These are phyloP conservation scores for Firmiana major DNA, from an alignment of 345 rosid genomes.

Conservation along the genomic window DNA sequence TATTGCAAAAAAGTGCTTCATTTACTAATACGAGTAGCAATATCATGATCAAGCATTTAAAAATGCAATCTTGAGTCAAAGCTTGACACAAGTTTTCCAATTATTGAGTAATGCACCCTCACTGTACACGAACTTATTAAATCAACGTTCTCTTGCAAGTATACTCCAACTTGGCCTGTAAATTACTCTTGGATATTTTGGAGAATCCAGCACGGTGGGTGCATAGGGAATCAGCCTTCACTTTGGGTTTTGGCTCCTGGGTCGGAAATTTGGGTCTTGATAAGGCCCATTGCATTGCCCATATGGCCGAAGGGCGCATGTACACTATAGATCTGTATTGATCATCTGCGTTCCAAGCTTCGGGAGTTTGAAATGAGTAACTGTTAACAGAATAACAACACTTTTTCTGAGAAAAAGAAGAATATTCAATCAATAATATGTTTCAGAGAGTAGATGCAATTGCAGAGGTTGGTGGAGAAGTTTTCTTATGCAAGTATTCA, in stretches of 20 bases:
- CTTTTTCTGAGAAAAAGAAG: background rate
- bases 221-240: conserved; percentile 28
- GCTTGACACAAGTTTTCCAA: background rate
- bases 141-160: conserved; percentile 52
- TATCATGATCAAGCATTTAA: background rate
- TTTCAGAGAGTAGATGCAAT: background rate
- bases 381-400: conserved; percentile 32
- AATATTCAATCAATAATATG: background rate
- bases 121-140: background rate
- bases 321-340: conserved; percentile 63
- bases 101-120: background rate
- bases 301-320: conserved; percentile 90
- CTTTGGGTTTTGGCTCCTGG: conserved; percentile 26
- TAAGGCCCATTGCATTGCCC: conserved; percentile 97
- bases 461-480: background rate
- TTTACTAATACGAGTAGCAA: background rate
- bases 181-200: conserved; percentile 42
- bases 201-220: conserved; percentile 51
- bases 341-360: conserved; percentile 66
- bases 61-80: too few species aligned
- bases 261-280: conserved; percentile 33
- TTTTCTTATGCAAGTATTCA: background rate
- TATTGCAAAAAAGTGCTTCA: too few species aligned
- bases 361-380: conserved; percentile 89
- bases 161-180: conserved; percentile 63